phyloP scores from a whole-genome alignment of 2,329 filamentous ascomycete genomes.

The Lasiodiplodia citricola region DNA sequence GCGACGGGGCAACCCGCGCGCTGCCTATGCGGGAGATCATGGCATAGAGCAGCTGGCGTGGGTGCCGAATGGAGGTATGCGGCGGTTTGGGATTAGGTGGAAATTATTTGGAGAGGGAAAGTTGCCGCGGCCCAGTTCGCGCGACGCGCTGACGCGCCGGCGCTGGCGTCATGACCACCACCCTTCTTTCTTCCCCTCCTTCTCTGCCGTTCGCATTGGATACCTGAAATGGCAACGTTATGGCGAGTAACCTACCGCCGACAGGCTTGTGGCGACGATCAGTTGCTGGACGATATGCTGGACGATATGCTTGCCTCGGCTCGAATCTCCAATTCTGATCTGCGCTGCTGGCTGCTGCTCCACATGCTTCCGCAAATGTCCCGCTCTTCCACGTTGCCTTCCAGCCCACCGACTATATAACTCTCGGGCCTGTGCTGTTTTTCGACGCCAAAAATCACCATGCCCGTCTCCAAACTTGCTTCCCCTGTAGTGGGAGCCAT shows the following conservation, averaged over 20 bases:
- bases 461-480: slow-evolving; percentile 3
- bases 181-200: not conserved
- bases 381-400: not conserved
- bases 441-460: not conserved
- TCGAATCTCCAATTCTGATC: slow-evolving; percentile 2
- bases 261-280: not conserved
- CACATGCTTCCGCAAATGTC: slow-evolving; percentile 8
- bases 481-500: slow-evolving; percentile 31
- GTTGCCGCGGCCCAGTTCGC: slow-evolving; percentile 1
- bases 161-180: not conserved
- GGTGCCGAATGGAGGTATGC: not conserved
- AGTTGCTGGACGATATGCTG: not conserved
- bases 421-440: not conserved
- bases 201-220: not conserved
- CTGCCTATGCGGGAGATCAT: slow-evolving; percentile 17
- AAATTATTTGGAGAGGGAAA: slow-evolving; percentile 7
- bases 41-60: not conserved
- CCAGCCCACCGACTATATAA: not conserved
- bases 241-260: not conserved
- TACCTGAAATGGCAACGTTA: not conserved
- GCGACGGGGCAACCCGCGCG: not conserved
- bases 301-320: not conserved
- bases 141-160: not conserved
- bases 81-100: not conserved
- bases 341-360: not conserved